phyloP scores from a whole-genome alignment of 2,329 filamentous ascomycete genomes.

The Penicillium sp. region DNA sequence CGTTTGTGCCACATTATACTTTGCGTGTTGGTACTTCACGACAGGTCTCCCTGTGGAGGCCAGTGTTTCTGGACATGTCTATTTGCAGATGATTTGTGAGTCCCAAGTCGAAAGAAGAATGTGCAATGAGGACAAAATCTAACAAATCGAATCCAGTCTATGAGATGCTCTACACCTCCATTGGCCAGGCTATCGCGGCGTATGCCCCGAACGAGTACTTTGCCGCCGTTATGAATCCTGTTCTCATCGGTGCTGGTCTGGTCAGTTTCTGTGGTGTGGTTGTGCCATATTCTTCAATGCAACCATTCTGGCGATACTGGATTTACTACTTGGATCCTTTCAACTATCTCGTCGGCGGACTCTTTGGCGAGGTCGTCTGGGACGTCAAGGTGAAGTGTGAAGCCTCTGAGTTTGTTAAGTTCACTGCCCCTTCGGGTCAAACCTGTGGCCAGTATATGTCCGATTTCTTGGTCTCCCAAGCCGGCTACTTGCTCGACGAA shows the following conservation, averaged over 20 bases:
- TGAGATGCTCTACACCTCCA: constrained; percentile 45
- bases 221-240: constrained; percentile 59
- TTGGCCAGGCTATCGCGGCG: constrained; percentile 56
- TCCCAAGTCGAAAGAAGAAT: not conserved
- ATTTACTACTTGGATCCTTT: constrained; percentile 49
- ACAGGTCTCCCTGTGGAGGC: constrained; percentile 47
- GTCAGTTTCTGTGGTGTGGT: constrained; percentile 45
- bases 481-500: constrained; percentile 34
- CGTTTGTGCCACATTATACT: constrained; percentile 50
- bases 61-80: constrained; percentile 39
- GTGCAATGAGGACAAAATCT: not conserved
- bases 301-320: constrained; percentile 48
- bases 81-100: constrained; percentile 44
- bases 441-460: constrained; percentile 40
- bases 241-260: constrained; percentile 53
- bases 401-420: constrained; percentile 33
- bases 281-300: constrained; percentile 40
- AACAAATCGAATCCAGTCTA: constrained; percentile 35
- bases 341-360: constrained; percentile 44
- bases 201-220: constrained; percentile 65
- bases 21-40: constrained; percentile 61
- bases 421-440: constrained; percentile 30
- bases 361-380: constrained; percentile 42
- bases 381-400: constrained; percentile 42
- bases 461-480: constrained; percentile 28